These are phyloP conservation scores for Ascoidea rubescens DNA, from an alignment of 805 yeast species.

Conservation along the genomic window DNA sequence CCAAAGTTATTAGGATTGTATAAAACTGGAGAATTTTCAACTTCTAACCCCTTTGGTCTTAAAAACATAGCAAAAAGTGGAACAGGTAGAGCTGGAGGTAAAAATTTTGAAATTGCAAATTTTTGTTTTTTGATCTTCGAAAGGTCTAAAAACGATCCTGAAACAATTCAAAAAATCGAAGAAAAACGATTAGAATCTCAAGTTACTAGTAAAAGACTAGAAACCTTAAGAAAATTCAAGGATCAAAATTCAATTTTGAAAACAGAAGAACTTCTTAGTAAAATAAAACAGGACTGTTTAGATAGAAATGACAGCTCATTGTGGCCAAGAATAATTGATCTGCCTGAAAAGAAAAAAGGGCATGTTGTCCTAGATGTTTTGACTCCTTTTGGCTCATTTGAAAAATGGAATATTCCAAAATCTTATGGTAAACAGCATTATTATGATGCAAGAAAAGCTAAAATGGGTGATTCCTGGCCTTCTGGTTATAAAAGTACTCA, in stretches of 20 bases:
- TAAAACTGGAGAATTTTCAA: slow-evolving; percentile 26
- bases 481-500: slow-evolving; percentile 43
- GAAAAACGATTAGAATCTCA: slow-evolving; percentile 20
- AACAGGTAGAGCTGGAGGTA: slow-evolving; percentile 66
- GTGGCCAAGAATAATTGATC: slow-evolving; percentile 63
- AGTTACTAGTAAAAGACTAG: slow-evolving; percentile 2
- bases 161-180: slow-evolving; percentile 27
- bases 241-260: slow-evolving; percentile 1
- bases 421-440: slow-evolving; percentile 60
- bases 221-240: slow-evolving; percentile 4
- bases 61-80: slow-evolving; percentile 28
- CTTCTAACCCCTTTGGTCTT: neutral
- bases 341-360: slow-evolving; percentile 67
- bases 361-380: slow-evolving; percentile 74
- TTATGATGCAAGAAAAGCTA: slow-evolving; percentile 81
- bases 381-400: slow-evolving; percentile 65
- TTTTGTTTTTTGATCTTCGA: slow-evolving; percentile 64
- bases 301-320: slow-evolving; percentile 18
- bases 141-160: slow-evolving; percentile 33
- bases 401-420: slow-evolving; percentile 79
- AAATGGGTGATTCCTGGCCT: slow-evolving; percentile 84
- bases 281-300: slow-evolving; percentile 13
- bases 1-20: slow-evolving; percentile 34
- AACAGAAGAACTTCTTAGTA: slow-evolving; percentile 2
- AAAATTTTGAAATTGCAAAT: slow-evolving; percentile 55